Evolutionary conservation across 352 stramenopile species (phyloP).

Genomic region (Globisporangium spiculum): DNA sequence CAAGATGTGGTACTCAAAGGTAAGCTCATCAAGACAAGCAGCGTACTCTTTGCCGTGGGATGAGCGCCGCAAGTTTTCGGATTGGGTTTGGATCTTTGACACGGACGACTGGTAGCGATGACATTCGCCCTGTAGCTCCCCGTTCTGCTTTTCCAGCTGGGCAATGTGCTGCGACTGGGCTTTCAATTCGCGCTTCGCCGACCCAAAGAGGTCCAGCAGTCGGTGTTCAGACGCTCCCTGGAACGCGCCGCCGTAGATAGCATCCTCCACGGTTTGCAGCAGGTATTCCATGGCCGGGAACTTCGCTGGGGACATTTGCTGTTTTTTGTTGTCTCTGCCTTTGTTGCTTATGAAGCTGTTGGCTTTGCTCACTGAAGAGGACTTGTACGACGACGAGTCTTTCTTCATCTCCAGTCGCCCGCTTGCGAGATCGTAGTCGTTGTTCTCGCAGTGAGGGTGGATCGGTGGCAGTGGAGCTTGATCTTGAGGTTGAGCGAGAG

Average conservation of each 20-base stretch:
- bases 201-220: constrained; percentile 8
- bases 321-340: neutral
- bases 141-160: constrained; percentile 10
- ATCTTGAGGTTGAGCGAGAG: neutral
- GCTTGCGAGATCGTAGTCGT: neutral
- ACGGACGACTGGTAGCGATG: constrained; percentile 10
- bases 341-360: neutral
- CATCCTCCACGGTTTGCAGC: constrained; percentile 10
- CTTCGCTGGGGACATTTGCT: neutral
- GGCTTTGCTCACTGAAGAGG: neutral
- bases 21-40: neutral
- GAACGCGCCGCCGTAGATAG: constrained; percentile 11
- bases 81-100: constrained; percentile 17
- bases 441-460: constrained; percentile 1
- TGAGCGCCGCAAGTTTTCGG: constrained; percentile 12
- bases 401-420: neutral
- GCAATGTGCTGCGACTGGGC: constrained; percentile 4
- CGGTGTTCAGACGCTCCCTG: constrained; percentile 10
- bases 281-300: constrained; percentile 13
- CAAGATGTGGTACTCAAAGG: neutral
- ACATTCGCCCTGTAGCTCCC: constrained; percentile 7
- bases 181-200: constrained; percentile 14
- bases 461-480: neutral
- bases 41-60: constrained; percentile 18
- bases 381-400: neutral